These are phyloP conservation scores for Amanita muscaria DNA, from an alignment of 768 basidiomycete species.

Conservation along the genomic window DNA sequence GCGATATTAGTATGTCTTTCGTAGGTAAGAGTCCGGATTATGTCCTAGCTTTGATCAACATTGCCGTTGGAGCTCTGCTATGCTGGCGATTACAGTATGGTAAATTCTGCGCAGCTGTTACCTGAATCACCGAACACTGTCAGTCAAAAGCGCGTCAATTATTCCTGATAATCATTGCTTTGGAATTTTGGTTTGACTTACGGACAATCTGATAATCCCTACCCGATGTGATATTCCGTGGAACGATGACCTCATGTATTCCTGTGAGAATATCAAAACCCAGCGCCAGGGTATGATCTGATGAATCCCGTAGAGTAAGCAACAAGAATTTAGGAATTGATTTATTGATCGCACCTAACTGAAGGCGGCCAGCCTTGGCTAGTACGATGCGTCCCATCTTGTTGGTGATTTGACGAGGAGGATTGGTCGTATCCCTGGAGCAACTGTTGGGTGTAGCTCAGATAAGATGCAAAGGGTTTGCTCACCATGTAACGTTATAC, in stretches of 20 bases:
- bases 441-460: conserved; percentile 1
- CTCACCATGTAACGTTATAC: conserved; percentile 25
- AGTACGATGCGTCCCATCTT: conserved; percentile 30
- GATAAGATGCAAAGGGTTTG: background rate
- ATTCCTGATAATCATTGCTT: too few species aligned
- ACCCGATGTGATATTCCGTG: conserved; percentile 25
- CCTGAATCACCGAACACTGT: conserved; percentile 50
- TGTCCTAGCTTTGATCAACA: too few species aligned
- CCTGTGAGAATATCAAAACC: conserved; percentile 30
- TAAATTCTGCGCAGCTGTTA: conserved; percentile 36
- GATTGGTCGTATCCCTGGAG: conserved; percentile 28
- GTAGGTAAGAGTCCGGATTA: too few species aligned
- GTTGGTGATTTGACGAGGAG: conserved; percentile 36
- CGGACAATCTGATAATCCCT: conserved; percentile 34
- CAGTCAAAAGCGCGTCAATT: too few species aligned
- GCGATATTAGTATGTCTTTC: background rate
- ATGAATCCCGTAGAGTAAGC: background rate
- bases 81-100: conserved; percentile 34
- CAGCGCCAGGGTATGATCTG: conserved; percentile 29
- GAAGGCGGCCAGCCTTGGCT: conserved; percentile 21
- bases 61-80: too few species aligned
- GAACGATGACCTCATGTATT: conserved; percentile 29
- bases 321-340: background rate
- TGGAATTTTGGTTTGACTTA: too few species aligned
- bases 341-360: conserved; percentile 23